Base-by-base conservation (phyloP, 2,329 filamentous ascomycete species). In the Paramyrothecium roridum region DNA sequence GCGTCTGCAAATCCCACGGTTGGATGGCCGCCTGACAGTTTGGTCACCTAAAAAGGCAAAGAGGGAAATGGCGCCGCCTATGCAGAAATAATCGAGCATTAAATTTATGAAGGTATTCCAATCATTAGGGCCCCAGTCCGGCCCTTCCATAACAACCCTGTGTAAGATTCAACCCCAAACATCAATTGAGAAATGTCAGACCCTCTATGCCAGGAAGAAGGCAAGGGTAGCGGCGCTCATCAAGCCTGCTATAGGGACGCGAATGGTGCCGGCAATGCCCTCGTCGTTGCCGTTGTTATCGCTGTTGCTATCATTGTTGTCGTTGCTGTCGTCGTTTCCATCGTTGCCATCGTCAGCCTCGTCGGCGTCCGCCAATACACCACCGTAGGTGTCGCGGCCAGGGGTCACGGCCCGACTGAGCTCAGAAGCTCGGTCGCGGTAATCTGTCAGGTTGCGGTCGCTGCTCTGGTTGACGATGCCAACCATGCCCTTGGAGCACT, bases 401-500 rank as follows among this genome's bases (percentile, higher is more conserved):
- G 70, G 70, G n/a, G 56, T 63, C 43, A 71, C 65, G 17, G 62
- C 59, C 3, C 56, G 57, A 45, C 64, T 62, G 34, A 70, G 57
- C 20, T 61, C 50, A 10, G 61, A 55, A 16, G 70, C 71, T 21
- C 65, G 61, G 49, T 64, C 57, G 56, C 62, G 65, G 60, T 73
- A 74, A 48, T 68, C 63, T 20, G 60, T 62, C 2, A 72, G 63
- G 8, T 64, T 72, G 55, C 64, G 57, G 52, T 67, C 62, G 43
- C 52, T 57, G 47, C 59, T 63, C 21, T 67, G 65, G 59, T 73
- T 75, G 57, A 75, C 63, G 52, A 73, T 71, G 54, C 70, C 73
- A n/a, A 73, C 70, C 73, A 75, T 75, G 52, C 72, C 73, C 13
- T 59, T 53, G 20, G 70, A 55, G 56, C 72, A 74, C 51, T 75